These are phyloP conservation scores for Leccinum olivaceopallidum DNA, from an alignment of 768 basidiomycete genomes.

Conservation along the genomic window DNA sequence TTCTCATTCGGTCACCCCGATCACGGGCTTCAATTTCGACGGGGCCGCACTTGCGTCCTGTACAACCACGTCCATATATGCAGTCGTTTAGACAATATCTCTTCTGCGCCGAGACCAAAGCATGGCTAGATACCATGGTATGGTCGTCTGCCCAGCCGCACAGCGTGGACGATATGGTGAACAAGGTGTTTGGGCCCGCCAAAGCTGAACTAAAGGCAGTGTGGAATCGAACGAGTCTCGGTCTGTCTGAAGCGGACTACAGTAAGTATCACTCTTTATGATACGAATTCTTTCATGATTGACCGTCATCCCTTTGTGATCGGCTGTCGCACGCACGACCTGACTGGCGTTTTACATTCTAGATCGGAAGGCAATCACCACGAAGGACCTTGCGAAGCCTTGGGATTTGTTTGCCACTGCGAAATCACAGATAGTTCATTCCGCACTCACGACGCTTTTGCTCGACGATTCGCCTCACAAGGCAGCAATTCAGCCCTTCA, in stretches of 20 bases:
- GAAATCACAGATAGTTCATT: constrained; percentile 31
- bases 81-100: constrained; percentile 60
- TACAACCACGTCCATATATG: constrained; percentile 69
- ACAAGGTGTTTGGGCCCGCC: constrained; percentile 51
- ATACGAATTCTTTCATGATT: background rate
- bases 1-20: constrained; percentile 55
- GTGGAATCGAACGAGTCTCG: constrained; percentile 82
- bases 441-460: constrained; percentile 48
- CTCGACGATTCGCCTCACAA: constrained; percentile 55
- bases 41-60: constrained; percentile 33
- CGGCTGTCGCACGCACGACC: background rate
- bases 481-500: constrained; percentile 73
- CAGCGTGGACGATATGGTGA: constrained; percentile 75
- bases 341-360: constrained; percentile 2
- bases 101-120: constrained; percentile 55
- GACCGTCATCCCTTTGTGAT: constrained; percentile 18
- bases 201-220: constrained; percentile 52
- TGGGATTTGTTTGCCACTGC: constrained; percentile 49
- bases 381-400: constrained; percentile 73
- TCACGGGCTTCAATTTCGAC: constrained; percentile 18
- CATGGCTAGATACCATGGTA: constrained; percentile 82
- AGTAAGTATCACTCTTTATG: constrained; percentile 48
- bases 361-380: constrained; percentile 42
- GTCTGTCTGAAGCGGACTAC: constrained; percentile 60
- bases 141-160: constrained; percentile 89